Evolutionary conservation across 352 stramenopile species (phyloP).

Genomic region (Globisporangium cederbergense): DNA sequence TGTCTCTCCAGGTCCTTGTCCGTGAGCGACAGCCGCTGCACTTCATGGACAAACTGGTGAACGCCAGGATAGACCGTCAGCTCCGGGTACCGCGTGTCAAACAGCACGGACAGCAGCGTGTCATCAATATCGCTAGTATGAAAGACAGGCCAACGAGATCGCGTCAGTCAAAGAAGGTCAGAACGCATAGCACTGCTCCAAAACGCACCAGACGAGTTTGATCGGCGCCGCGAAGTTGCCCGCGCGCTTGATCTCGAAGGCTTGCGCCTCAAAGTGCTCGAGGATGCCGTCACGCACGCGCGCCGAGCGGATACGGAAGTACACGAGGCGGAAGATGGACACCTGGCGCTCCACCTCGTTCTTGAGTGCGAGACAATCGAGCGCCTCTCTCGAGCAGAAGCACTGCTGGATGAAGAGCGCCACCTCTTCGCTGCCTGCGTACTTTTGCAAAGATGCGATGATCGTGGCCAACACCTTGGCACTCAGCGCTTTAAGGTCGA

Average conservation of each 20-base stretch:
- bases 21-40: conserved; percentile 39
- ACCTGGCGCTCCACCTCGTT: conserved; percentile 62
- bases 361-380: conserved; percentile 56
- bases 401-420: conserved; percentile 54
- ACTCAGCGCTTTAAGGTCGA: conserved; percentile 39
- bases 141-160: background rate
- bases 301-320: conserved; percentile 47
- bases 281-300: conserved; percentile 50
- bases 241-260: conserved; percentile 21
- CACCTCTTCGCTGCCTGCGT: conserved; percentile 42
- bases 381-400: conserved; percentile 39
- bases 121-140: conserved; percentile 72
- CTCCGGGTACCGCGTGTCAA: conserved; percentile 77
- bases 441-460: conserved; percentile 55
- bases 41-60: conserved; percentile 78
- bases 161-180: background rate
- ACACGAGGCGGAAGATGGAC: conserved; percentile 69
- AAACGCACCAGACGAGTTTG: conserved; percentile 67
- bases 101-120: conserved; percentile 72
- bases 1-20: conserved; percentile 21
- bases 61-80: conserved; percentile 80
- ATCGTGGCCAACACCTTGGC: conserved; percentile 40
- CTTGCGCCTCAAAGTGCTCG: conserved; percentile 62
- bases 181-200: background rate
- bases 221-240: conserved; percentile 43